Evolutionary conservation across 495 filamentous ascomycete genomes (phyloP).

Genomic region (Trypethelium eluteriae): DNA sequence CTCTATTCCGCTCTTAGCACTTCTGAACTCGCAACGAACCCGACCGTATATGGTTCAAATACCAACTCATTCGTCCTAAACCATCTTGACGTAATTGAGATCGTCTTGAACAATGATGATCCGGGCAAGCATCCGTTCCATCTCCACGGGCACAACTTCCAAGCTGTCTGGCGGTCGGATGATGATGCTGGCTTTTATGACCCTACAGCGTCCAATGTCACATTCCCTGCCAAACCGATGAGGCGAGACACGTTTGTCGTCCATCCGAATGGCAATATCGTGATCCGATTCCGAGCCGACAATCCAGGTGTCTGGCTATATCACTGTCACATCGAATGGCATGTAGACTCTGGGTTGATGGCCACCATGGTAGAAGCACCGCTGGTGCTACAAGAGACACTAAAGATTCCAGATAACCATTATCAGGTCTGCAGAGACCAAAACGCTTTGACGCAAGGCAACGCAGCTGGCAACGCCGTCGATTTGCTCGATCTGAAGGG

Average conservation of each 20-base stretch:
- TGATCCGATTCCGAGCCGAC: constrained; percentile 43
- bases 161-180: constrained; percentile 52
- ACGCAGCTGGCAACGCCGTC: constrained; percentile 64
- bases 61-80: constrained; percentile 62
- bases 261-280: constrained; percentile 40
- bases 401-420: constrained; percentile 58
- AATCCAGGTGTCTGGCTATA: constrained; percentile 77
- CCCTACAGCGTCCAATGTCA: constrained; percentile 32
- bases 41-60: constrained; percentile 63
- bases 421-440: constrained; percentile 50
- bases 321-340: constrained; percentile 81
- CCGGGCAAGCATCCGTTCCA: constrained; percentile 75
- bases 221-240: constrained; percentile 47
- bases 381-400: constrained; percentile 49
- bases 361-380: constrained; percentile 68
- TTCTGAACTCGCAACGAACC: constrained; percentile 54
- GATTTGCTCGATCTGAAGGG: constrained; percentile 60
- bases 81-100: constrained; percentile 62
- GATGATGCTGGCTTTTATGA: constrained; percentile 44
- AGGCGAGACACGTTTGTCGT: constrained; percentile 52
- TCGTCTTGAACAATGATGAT: constrained; percentile 74
- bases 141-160: constrained; percentile 80
- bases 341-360: constrained; percentile 63
- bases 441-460: constrained; percentile 49
- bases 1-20: constrained; percentile 67